Evolutionary conservation across 306 rosid genomes (phyloP), one percentile per base, ranked within the genome.

Genomic region (Trifolium subterraneum): DNA sequence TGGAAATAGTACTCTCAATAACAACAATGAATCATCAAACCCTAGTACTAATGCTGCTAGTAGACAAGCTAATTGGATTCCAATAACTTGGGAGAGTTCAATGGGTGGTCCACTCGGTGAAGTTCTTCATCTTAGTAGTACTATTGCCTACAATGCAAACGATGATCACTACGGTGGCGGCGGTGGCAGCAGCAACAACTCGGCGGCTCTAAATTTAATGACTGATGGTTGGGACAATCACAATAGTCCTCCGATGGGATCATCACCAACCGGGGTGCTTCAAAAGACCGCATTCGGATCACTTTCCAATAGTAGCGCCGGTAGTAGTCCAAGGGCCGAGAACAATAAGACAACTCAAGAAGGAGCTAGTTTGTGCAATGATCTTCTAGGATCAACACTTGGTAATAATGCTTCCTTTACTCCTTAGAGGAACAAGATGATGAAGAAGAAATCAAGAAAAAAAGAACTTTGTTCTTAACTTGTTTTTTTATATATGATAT

Each of bases 31-130:
- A 23, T 61, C 88, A 23, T 61, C 87, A 39, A 75, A 65, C 79
- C 47, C 35, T 23, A 67, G 41, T 44, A 44, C 11, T 18, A 63
- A 82, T 31, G 13, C 52, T 19, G 8, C 48, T 12, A 13, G 61
- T 8, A 67, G 84, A 52, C 88, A 86, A 64, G 71, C 91, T 11
- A 84, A 82, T 77, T 91, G 97, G 96, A 90, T 94, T 23, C 98
- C 97, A 20, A 86, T 88, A 42, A 65, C 92, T 25, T 92, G 99
- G 98, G 95, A 86, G 69, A 80, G 74, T 64, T 92, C 98, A 0
- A 68, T 87, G 90, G 97, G 97, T 0, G 97, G 99, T 42, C 99
- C 99, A 22, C 90, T 94, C 0, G 99, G 99, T 6, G 99, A 94
- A 75, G 99, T 90, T 54, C 80, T 95, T 31, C 81, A 95, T 76